phyloP scores from a whole-genome alignment of 192 early-diverging fungal genomes.

The Backusella parvicylindrica region DNA sequence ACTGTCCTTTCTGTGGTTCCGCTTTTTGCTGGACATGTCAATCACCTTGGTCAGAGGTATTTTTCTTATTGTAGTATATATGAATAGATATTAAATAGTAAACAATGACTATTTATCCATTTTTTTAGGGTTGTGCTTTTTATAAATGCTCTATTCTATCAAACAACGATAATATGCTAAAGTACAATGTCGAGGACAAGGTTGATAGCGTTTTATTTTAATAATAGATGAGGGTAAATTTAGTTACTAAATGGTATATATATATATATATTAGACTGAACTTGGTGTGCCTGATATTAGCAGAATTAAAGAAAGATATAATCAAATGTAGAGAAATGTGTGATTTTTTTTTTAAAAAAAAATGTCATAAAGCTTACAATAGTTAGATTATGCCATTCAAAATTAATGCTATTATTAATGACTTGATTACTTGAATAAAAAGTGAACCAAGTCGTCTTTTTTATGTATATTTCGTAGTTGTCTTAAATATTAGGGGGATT shows the following conservation, averaged over 20 bases:
- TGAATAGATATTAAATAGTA: too few relatives aligned
- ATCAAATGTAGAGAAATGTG: background rate
- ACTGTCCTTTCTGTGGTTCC: conserved; percentile 59
- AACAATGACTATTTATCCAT: too few relatives aligned
- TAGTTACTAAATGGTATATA: too few relatives aligned
- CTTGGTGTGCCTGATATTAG: conserved; percentile 1
- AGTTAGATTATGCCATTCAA: background rate
- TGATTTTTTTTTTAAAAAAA: too few relatives aligned
- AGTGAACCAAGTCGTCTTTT: background rate
- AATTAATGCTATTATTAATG: background rate
- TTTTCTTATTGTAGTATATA: background rate
- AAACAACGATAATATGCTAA: background rate
- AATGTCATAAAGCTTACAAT: background rate
- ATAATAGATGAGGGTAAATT: background rate
- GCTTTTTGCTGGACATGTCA: conserved; percentile 63
- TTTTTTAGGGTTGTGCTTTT: conserved; percentile 49
- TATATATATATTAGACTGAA: background rate
- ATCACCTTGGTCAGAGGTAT: conserved; percentile 49
- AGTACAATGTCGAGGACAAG: background rate
- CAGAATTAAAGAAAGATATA: background rate
- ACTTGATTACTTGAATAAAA: background rate
- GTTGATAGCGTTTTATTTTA: background rate
- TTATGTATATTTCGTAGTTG: too few relatives aligned
- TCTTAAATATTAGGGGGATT: too few relatives aligned
- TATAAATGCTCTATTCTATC: conserved; percentile 40